Evolutionary conservation across 2,329 filamentous ascomycete genomes (phyloP).

Genomic region (Pseudogymnoascus pannorum): DNA sequence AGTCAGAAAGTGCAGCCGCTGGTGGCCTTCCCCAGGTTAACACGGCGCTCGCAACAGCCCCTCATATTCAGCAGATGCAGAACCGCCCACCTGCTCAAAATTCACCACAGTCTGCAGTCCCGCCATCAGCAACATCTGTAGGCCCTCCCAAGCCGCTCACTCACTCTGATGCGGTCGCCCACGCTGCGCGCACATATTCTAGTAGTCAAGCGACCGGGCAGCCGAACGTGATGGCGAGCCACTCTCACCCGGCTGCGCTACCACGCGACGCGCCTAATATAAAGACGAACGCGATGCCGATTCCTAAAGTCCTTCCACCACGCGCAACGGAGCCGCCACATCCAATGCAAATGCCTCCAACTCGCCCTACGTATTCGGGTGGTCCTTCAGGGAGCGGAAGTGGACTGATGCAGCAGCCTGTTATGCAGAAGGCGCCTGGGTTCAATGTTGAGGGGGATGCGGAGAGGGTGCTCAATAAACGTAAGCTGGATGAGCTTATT

Average conservation of each 20-base stretch:
- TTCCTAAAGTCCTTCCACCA: constrained; percentile 62
- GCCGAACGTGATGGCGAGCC: constrained; percentile 25
- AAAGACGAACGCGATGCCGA: constrained; percentile 28
- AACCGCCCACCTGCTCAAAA: constrained; percentile 20
- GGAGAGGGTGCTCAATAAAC: constrained; percentile 91
- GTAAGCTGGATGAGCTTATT: constrained; percentile 92
- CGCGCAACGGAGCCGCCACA: constrained; percentile 62
- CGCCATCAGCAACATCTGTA: constrained; percentile 21
- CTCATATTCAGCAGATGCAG: constrained; percentile 14
- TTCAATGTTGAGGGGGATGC: constrained; percentile 88
- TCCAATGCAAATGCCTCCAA: constrained; percentile 64
- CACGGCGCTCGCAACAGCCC: constrained; percentile 23
- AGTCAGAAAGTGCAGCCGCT: constrained; percentile 22
- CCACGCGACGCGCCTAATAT: constrained; percentile 23
- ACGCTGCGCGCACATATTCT: constrained; percentile 29
- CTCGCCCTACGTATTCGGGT: constrained; percentile 74
- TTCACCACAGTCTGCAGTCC: constrained; percentile 27
- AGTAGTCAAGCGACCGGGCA: constrained; percentile 20
- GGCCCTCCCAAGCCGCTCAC: constrained; percentile 19
- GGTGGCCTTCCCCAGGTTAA: constrained; percentile 22
- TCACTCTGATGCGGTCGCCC: constrained; percentile 26
- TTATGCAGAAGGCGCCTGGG: constrained; percentile 70
- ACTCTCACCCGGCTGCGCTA: constrained; percentile 16
- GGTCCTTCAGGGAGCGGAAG: constrained; percentile 67
- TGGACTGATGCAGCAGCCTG: constrained; percentile 81